These are phyloP conservation scores for Chalciporus sphaerocephalus DNA, from an alignment of 768 basidiomycete species.

Conservation along the genomic window DNA sequence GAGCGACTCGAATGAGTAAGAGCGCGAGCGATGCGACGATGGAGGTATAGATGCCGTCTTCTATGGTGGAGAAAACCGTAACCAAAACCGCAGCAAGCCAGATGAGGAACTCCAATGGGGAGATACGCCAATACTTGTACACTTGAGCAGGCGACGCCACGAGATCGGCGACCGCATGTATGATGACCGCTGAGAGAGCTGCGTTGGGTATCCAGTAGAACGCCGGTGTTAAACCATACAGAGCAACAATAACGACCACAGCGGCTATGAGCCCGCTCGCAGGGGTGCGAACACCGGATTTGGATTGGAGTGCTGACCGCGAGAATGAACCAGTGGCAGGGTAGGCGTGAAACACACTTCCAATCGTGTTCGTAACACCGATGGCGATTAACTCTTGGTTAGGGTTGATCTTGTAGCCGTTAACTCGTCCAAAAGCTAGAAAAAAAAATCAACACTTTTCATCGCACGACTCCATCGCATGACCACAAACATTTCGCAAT, in stretches of 20 bases:
- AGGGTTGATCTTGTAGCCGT: slow-evolving; percentile 90
- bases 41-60: slow-evolving; percentile 88
- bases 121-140: slow-evolving; percentile 90
- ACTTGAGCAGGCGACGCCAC: slow-evolving; percentile 80
- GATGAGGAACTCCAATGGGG: slow-evolving; percentile 88
- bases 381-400: slow-evolving; percentile 96
- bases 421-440: slow-evolving; percentile 89
- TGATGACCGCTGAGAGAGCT: slow-evolving; percentile 88
- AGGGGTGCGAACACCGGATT: slow-evolving; percentile 96
- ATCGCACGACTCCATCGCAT: not conserved
- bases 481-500: slow-evolving; percentile 79
- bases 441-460: slow-evolving; percentile 8
- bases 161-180: slow-evolving; percentile 86
- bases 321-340: slow-evolving; percentile 99
- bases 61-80: slow-evolving; percentile 91
- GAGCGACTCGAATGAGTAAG: slow-evolving; percentile 80
- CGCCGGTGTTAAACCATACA: slow-evolving; percentile 90
- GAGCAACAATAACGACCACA: slow-evolving; percentile 84
- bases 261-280: slow-evolving; percentile 82
- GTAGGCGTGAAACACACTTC: slow-evolving; percentile 86
- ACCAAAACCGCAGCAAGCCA: slow-evolving; percentile 84
- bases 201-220: slow-evolving; percentile 88
- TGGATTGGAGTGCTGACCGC: slow-evolving; percentile 92
- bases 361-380: slow-evolving; percentile 92
- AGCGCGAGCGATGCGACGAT: slow-evolving; percentile 75